Evolutionary conservation across 202 grass and related monocot species (phyloP).

Genomic region (Setaria italica): DNA sequence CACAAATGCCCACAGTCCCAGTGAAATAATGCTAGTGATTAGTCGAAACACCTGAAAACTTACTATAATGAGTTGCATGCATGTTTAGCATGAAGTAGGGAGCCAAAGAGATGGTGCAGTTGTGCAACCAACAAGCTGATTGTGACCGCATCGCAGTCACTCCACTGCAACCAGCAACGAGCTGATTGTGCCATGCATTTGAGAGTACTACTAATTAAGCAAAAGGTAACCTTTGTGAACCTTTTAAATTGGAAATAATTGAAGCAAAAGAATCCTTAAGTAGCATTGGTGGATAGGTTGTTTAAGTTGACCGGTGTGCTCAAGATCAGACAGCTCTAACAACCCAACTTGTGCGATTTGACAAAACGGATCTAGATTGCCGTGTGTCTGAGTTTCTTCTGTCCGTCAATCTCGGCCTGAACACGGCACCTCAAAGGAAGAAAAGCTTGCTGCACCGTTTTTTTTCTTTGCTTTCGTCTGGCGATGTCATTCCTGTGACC

Average conservation of each 20-base stretch:
- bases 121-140: constrained; percentile 17
- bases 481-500: neutral
- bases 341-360: neutral
- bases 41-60: constrained; percentile 2
- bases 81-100: constrained; percentile 3
- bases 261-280: neutral
- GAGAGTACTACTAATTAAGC: neutral
- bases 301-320: too few species aligned
- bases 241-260: constrained; percentile 27
- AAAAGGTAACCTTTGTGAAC: neutral
- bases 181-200: neutral
- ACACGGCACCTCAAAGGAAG: too few species aligned
- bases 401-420: too few species aligned
- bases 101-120: constrained; percentile 5
- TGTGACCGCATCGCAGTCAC: neutral
- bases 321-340: neutral
- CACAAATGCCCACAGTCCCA: neutral
- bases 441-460: too few species aligned
- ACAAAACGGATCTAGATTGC: neutral
- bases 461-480: too few species aligned
- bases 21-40: neutral
- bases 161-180: neutral
- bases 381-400: too few species aligned
- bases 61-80: neutral
- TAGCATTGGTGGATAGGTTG: neutral